A percentile compares a stretch with the other conserved stretches of the same genome.
Conservation (phyloP, 2,329 filamentous ascomycete genomes). For the Exserohilum rostratum region DNA sequence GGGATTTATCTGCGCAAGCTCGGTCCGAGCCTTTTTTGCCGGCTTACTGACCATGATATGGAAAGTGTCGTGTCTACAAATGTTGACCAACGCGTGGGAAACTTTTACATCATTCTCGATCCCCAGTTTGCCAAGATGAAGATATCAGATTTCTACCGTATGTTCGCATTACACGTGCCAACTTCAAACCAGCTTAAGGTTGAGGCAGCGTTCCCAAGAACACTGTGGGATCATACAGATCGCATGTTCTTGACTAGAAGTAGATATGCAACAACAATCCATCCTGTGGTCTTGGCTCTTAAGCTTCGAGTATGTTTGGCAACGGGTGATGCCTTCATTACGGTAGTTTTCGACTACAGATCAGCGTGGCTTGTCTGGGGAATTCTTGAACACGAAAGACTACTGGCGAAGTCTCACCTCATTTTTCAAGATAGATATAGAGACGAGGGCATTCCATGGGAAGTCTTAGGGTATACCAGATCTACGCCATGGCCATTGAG, state of each 20-base stretch:
- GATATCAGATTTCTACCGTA: not conserved
- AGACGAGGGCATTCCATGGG: not conserved
- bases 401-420: not conserved
- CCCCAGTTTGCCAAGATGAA: not conserved
- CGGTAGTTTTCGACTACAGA: not conserved
- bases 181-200: not conserved
- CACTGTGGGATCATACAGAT: not conserved
- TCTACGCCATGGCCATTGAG: not conserved
- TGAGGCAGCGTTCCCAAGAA: not conserved
- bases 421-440: not conserved
- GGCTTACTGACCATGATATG: not conserved
- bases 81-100: not conserved
- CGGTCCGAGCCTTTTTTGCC: not conserved
- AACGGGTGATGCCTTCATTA: not conserved
- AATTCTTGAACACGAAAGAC: not conserved
- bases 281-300: not conserved
- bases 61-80: not conserved
- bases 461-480: not conserved
- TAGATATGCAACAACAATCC: not conserved
- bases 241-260: not conserved
- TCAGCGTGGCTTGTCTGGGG: not conserved
- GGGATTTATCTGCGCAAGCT: not conserved
- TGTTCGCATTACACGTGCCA: not conserved
- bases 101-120: not conserved
- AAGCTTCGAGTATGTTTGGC: not conserved